Evolutionary conservation across 1,284 basidiomycete genomes (phyloP).

Genomic region (Rhodotorula sp.): DNA sequence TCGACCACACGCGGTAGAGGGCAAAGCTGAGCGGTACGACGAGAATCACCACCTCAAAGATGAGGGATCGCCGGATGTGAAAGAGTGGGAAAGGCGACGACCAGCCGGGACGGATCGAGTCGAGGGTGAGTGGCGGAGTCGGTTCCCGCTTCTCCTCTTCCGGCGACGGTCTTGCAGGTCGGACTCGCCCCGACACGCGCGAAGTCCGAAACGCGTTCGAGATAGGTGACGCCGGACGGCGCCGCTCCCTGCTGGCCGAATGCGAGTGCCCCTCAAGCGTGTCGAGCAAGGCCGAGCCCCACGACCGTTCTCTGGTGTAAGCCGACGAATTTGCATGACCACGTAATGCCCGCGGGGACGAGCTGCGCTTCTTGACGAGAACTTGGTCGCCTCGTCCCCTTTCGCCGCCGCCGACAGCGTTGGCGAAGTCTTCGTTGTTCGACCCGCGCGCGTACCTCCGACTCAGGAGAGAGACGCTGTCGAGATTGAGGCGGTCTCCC

Average conservation of each 20-base stretch:
- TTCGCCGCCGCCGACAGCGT: constrained; percentile 6
- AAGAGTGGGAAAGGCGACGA: constrained; percentile 34
- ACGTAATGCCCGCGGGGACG: constrained; percentile 3
- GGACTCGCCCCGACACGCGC: background rate
- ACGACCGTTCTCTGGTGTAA: constrained; percentile 9
- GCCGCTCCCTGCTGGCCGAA: constrained; percentile 3
- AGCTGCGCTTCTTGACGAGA: constrained; percentile 29
- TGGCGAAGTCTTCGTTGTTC: background rate
- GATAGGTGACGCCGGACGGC: constrained; percentile 19
- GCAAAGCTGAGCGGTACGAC: constrained; percentile 37
- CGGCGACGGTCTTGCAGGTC: background rate
- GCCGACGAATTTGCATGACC: background rate
- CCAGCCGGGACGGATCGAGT: constrained; percentile 29
- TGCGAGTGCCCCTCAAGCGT: constrained; percentile 20
- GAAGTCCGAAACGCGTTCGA: background rate
- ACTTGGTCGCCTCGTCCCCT: constrained; percentile 34
- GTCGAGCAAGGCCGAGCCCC: constrained; percentile 33
- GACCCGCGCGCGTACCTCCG: background rate
- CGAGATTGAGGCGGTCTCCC: background rate
- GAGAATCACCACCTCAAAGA: constrained; percentile 41
- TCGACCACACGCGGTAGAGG: constrained; percentile 31
- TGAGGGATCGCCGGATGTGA: constrained; percentile 38
- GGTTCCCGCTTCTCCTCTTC: constrained; percentile 10
- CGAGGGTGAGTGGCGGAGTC: constrained; percentile 36
- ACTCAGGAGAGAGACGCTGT: background rate